phyloP scores from a whole-genome alignment of 768 basidiomycete species.

The Suillus weaverae region DNA sequence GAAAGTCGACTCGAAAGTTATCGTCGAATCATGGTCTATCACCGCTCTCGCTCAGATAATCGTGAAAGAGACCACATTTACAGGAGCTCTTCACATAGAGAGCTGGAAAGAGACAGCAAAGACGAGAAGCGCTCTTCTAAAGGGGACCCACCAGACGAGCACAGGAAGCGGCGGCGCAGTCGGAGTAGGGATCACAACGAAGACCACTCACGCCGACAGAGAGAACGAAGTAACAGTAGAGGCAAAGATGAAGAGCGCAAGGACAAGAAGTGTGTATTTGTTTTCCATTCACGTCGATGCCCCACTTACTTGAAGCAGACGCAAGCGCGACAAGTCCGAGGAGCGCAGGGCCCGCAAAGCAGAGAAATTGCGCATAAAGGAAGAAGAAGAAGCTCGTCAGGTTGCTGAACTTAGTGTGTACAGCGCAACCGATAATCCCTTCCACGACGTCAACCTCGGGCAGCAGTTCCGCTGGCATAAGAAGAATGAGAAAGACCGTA shows the following conservation, averaged over 20 bases:
- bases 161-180: slow-evolving; percentile 31
- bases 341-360: slow-evolving; percentile 83
- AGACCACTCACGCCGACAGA: slow-evolving; percentile 32
- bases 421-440: slow-evolving; percentile 95
- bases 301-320: slow-evolving; percentile 43
- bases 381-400: slow-evolving; percentile 88
- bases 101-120: slow-evolving; percentile 11
- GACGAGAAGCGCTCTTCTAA: slow-evolving; percentile 32
- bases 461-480: slow-evolving; percentile 99
- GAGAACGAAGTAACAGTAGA: slow-evolving; percentile 21
- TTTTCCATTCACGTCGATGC: neutral
- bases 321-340: slow-evolving; percentile 84
- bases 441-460: slow-evolving; percentile 94
- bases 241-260: slow-evolving; percentile 34
- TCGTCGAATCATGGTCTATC: slow-evolving; percentile 41
- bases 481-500: slow-evolving; percentile 95
- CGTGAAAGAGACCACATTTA: slow-evolving; percentile 31
- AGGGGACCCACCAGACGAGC: slow-evolving; percentile 33
- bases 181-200: slow-evolving; percentile 31
- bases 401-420: slow-evolving; percentile 96
- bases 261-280: slow-evolving; percentile 48
- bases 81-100: slow-evolving; percentile 29
- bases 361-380: slow-evolving; percentile 79
- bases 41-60: slow-evolving; percentile 46
- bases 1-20: neutral